phyloP scores from a whole-genome alignment of 2,329 filamentous ascomycete species.

The Fusarium incarnatum region DNA sequence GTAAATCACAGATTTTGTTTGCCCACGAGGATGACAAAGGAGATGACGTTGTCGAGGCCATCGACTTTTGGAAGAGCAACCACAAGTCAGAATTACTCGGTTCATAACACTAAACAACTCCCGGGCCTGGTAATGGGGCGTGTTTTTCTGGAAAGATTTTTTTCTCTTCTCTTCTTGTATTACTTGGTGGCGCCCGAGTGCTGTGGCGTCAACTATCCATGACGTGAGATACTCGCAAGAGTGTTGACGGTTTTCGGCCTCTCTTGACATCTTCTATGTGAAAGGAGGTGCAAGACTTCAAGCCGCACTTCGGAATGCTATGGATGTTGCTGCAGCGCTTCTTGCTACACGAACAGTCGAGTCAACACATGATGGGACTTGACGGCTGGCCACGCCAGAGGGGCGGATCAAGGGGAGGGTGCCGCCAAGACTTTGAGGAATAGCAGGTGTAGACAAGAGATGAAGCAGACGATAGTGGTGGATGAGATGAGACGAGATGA shows the following conservation, averaged over 20 bases:
- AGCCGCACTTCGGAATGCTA: slow-evolving; percentile 16
- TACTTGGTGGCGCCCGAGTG: slow-evolving; percentile 37
- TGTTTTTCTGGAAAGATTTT: slow-evolving; percentile 45
- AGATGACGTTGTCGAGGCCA: slow-evolving; percentile 90
- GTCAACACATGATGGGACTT: slow-evolving; percentile 7
- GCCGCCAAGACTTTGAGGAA: slow-evolving; percentile 6
- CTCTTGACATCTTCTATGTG: slow-evolving; percentile 14
- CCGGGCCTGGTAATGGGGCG: slow-evolving; percentile 30
- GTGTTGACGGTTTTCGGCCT: slow-evolving; percentile 38
- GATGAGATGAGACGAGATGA: slow-evolving; percentile 4
- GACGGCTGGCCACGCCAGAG: slow-evolving; percentile 10
- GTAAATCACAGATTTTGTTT: slow-evolving; percentile 82
- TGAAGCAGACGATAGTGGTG: slow-evolving; percentile 11
- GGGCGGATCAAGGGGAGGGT: slow-evolving; percentile 2
- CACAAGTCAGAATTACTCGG: slow-evolving; percentile 59
- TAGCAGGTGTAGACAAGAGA: slow-evolving; percentile 16
- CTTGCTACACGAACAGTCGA: slow-evolving; percentile 9
- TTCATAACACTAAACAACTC: slow-evolving; percentile 33
- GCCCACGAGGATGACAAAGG: slow-evolving; percentile 96
- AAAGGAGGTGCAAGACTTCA: slow-evolving; percentile 5
- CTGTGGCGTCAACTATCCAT: slow-evolving; percentile 28
- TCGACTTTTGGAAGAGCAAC: slow-evolving; percentile 93
- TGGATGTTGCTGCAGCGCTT: slow-evolving; percentile 7
- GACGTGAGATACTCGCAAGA: slow-evolving; percentile 34
- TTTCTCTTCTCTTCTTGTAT: slow-evolving; percentile 43